Evolutionary conservation across 202 grass and related monocot species (phyloP), one percentile per base, ranked within the genome.

Genomic region (Bolboschoenoplectus hybrid): DNA sequence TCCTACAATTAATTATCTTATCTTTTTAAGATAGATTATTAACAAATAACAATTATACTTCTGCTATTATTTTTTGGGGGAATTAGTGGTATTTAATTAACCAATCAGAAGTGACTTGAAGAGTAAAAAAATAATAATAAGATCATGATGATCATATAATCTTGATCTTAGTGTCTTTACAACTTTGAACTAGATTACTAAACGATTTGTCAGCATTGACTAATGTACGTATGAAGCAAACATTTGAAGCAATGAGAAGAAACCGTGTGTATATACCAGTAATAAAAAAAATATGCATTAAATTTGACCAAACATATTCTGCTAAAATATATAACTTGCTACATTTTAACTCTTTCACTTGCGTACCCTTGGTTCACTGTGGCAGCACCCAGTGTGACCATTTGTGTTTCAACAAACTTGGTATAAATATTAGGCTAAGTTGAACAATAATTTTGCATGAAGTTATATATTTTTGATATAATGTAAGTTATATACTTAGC

Each of bases 271-370:
- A 10, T 75, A 52, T 75, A 55, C 51, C 11, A 76, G 73, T 76
- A 75, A 38, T 76, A 14, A 38, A 76, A 68, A 50, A 76, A 35
- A 20, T 55, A 38, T 11, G 32, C 45, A 16, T 38, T 36, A 36
- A 76, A 36, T 38, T 76, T 76, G 73, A 76, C 49, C 73, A 55
- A 55, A 76, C 73, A 38, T 16, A 55, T 73, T 76, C 73, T 36
- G 46, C 10, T 76, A 36, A 76, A 55, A 35, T 76, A 55, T 53
- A 32, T 55, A 38, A 55, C 49, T 38, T 7, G 20, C 49, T 12
- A 52, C 52, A 38, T 72, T 55, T 36, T 55, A 76, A 55, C 73
- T 76, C 26, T 53, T 53, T 76, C 47, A 55, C 49, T 55, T 53
- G 73, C 46, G 12, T 76, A 5, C 43, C 36, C 8, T 76, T 2